Conservation (phyloP, 2,329 filamentous ascomycete genomes). For the Ophiostoma sp. region DNA sequence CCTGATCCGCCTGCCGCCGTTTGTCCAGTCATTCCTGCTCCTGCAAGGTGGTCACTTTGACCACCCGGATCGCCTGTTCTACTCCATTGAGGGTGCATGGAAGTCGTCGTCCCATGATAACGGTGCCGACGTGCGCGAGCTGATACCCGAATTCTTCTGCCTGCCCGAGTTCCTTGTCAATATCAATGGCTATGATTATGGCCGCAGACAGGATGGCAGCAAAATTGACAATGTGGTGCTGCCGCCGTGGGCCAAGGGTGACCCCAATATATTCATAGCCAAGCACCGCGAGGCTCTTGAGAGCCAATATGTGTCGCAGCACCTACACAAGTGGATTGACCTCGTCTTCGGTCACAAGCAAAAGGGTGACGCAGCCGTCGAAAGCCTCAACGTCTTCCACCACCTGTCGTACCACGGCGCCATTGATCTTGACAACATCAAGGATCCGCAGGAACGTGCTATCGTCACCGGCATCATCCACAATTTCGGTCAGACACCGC, state of each 20-base stretch:
- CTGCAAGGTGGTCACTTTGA: conserved; percentile 96
- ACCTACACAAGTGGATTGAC: conserved; percentile 93
- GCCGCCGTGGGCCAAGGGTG: conserved; percentile 95
- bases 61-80: conserved; percentile 91
- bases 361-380: conserved; percentile 82
- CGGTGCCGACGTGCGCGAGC: conserved; percentile 88
- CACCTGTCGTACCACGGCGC: conserved; percentile 92
- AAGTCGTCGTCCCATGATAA: conserved; percentile 81
- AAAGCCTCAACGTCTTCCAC: conserved; percentile 92
- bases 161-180: conserved; percentile 94
- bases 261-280: conserved; percentile 89
- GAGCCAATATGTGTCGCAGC: conserved; percentile 83
- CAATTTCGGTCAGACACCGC: conserved; percentile 96
- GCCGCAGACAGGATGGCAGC: conserved; percentile 70
- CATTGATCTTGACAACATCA: conserved; percentile 85
- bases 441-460: conserved; percentile 77
- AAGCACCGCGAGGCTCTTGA: conserved; percentile 96
- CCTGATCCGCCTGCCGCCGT: conserved; percentile 88
- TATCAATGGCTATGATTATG: conserved; percentile 90
- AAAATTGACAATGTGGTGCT: conserved; percentile 80
- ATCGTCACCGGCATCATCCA: conserved; percentile 95
- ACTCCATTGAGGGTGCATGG: conserved; percentile 88
- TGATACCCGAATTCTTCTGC: conserved; percentile 97
- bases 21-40: conserved; percentile 90
- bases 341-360: conserved; percentile 93